Evolutionary conservation across 139 green algal genomes (phyloP).

Genomic region (Chlorella sp.): DNA sequence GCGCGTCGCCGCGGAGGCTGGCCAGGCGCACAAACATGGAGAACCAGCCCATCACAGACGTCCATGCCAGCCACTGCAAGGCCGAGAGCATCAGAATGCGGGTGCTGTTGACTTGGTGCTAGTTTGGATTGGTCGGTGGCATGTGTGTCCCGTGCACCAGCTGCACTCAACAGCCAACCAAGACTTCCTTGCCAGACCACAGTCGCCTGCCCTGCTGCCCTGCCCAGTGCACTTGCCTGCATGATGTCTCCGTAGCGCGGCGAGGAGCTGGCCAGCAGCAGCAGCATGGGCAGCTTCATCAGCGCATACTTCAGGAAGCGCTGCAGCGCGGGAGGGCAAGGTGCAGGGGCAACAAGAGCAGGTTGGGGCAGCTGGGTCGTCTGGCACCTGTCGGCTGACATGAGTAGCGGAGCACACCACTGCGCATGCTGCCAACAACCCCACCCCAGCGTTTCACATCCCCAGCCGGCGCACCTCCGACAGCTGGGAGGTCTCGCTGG

Average conservation of each 20-base stretch:
- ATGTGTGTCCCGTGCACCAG: too few species aligned
- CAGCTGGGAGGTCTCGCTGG: constrained; percentile 25
- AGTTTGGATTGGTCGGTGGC: too few species aligned
- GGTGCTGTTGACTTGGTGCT: too few species aligned
- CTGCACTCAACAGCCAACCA: too few species aligned
- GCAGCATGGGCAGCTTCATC: constrained; percentile 32
- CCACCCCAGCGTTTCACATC: too few species aligned
- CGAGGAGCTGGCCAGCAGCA: neutral
- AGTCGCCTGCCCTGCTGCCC: too few species aligned
- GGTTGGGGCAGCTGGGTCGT: too few species aligned
- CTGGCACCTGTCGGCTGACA: too few species aligned
- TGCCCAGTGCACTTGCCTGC: neutral
- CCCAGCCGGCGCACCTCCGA: constrained; percentile 5
- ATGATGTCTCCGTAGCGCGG: neutral
- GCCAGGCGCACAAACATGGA: constrained; percentile 35
- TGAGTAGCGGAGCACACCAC: too few species aligned
- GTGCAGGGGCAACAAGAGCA: too few species aligned
- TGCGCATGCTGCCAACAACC: too few species aligned
- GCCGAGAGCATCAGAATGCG: neutral
- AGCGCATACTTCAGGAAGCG: constrained; percentile 18
- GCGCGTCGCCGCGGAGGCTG: constrained; percentile 31
- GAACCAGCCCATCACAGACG: neutral
- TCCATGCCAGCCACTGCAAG: constrained; percentile 27
- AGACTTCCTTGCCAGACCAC: too few species aligned
- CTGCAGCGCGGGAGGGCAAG: neutral